phyloP scores from a whole-genome alignment of 129 eudicot species.

The Apium graveolens region DNA sequence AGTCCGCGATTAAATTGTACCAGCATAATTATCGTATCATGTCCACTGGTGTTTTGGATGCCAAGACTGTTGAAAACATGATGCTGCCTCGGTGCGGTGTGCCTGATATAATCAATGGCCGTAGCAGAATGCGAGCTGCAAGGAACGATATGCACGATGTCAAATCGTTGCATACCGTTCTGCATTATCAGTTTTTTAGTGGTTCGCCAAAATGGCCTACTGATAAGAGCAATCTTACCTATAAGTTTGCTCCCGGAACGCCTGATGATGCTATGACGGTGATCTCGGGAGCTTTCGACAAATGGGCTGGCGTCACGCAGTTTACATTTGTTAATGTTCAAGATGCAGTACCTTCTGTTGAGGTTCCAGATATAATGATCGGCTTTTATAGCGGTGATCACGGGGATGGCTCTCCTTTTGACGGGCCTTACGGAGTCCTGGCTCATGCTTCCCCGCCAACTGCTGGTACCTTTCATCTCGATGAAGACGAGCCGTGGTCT shows the following conservation, averaged over 20 bases:
- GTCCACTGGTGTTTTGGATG: conserved; percentile 19
- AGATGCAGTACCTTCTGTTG: neutral
- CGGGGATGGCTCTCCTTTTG: conserved; percentile 28
- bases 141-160: neutral
- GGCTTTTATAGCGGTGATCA: conserved; percentile 24
- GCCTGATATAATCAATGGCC: conserved; percentile 22
- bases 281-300: conserved; percentile 17
- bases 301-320: conserved; percentile 18
- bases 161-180: conserved; percentile 8
- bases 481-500: conserved; percentile 29
- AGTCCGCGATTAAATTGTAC: conserved; percentile 20
- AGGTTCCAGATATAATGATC: conserved; percentile 14
- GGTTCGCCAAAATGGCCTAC: conserved; percentile 20
- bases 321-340: conserved; percentile 14
- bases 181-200: conserved; percentile 7
- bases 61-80: conserved; percentile 15
- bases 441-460: conserved; percentile 28
- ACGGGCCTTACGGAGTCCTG: conserved; percentile 22
- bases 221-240: conserved; percentile 8
- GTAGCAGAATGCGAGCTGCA: conserved; percentile 3
- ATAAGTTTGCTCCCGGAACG: conserved; percentile 2
- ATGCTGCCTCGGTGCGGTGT: conserved; percentile 24
- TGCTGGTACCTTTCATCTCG: conserved; percentile 21
- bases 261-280: neutral
- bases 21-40: conserved; percentile 19